Conservation (phyloP, 129 eudicot genomes). For the Chrysanthemum makinoi region DNA sequence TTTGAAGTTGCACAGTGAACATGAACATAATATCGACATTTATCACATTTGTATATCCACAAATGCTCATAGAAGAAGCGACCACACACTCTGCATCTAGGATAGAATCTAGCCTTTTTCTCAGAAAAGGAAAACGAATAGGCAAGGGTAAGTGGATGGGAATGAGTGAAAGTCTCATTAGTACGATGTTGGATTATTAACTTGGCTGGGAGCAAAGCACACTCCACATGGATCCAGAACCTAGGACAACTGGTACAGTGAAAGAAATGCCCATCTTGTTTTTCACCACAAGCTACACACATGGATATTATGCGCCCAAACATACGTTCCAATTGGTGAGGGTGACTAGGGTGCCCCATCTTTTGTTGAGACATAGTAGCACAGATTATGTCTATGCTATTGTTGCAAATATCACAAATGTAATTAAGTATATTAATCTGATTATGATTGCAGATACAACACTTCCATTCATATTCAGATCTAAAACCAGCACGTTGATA, state of each 20-base stretch:
- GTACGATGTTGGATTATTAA: constrained; percentile 5
- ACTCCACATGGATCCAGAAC: not conserved
- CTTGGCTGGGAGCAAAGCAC: not conserved
- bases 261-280: constrained; percentile 17
- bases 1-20: constrained; percentile 4
- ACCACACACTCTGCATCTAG: not conserved
- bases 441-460: no score
- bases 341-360: constrained; percentile 11
- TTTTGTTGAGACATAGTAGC: not conserved
- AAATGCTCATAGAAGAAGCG: not conserved
- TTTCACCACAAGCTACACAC: constrained; percentile 6
- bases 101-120: not conserved
- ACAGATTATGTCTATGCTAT: not conserved
- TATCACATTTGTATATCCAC: constrained; percentile 17
- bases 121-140: not conserved
- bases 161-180: not conserved
- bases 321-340: not conserved
- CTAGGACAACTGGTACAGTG: constrained; percentile 8
- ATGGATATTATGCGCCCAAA: not conserved
- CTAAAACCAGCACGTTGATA: no score
- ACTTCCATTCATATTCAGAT: no score
- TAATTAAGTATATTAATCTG: no score
- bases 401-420: no score
- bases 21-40: not conserved
- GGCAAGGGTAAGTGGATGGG: not conserved